Base-by-base conservation (phyloP, 1,139 yeast genomes). In the Candida neerlandica region DNA sequence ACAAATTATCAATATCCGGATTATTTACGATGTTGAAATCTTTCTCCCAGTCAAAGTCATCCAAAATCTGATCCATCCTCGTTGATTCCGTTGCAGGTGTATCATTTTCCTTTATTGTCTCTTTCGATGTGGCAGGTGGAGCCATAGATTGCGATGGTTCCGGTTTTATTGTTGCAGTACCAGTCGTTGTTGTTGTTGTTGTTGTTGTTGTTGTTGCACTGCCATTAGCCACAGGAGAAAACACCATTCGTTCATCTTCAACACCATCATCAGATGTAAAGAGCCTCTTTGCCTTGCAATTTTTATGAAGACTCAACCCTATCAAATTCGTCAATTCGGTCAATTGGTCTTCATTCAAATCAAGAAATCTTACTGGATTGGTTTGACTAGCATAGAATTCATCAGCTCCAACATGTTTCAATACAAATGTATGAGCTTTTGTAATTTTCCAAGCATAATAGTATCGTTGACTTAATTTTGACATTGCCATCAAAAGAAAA, bases 371-470 rank as follows among this genome's bases (percentile, higher is more conserved):
- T 3, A 40, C 35, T 5, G 40, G 34, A 10, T 50, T 47, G 5
- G 32, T 14, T n/a, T 41, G 49, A 5, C 45, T 41, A 12, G 53
- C 51, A 51, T 66, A 71, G 19, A 67, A 59, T 0, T 59, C 65
- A 41, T 66, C 62, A 3, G 62, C 56, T 1, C 56, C 54, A 4
- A 66, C 52, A 5, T 64, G 51, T 12, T 58, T 59, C 27, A 71
- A 51, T 14, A 73, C 47, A 45, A 61, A 71, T 5, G 61, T 57
- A 46, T 72, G 73, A 1, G 73, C 70, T 51, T 71, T 75, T 9
- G 71, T 62, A 2, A 72, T 61, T 55, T 75, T 65, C 80, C 80
- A 75, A 0, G 80, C 78, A 58, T 70, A 72, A 54, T 72, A 75
- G 53, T 75, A 75, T 46, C 78, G 57, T 43, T 63, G 65, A 50